Evolutionary conservation across 176 grass and related monocot species (phyloP).

Genomic region (Bromus sterilis): DNA sequence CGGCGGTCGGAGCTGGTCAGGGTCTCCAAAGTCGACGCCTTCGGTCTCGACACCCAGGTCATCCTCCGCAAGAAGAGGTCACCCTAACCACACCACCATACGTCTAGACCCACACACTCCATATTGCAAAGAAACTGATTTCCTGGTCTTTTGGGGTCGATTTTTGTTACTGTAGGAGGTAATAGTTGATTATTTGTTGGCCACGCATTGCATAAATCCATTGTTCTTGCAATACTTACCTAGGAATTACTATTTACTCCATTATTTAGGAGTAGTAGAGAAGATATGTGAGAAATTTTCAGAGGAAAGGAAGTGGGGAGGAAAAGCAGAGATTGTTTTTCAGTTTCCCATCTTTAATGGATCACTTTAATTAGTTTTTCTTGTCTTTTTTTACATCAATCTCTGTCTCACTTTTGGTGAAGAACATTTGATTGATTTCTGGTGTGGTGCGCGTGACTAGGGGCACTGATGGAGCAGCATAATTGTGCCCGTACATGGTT

Average conservation of each 20-base stretch:
- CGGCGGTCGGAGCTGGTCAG: slow-evolving; percentile 39
- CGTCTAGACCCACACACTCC: background rate
- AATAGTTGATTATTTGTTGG: background rate
- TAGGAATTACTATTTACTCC: background rate
- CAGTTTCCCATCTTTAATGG: slow-evolving; percentile 18
- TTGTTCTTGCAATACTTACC: background rate
- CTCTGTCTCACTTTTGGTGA: background rate
- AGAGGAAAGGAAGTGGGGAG: background rate
- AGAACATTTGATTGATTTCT: slow-evolving; percentile 1
- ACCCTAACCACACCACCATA: background rate
- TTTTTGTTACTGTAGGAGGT: background rate
- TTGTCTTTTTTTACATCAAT: background rate
- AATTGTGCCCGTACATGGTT: slow-evolving; percentile 2
- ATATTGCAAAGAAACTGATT: background rate
- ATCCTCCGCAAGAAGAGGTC: slow-evolving; percentile 55
- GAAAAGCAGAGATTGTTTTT: background rate
- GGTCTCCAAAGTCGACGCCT: slow-evolving; percentile 68
- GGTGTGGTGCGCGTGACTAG: background rate
- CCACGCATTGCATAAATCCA: background rate
- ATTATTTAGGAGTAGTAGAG: too few relatives aligned
- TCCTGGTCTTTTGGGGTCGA: background rate
- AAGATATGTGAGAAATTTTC: background rate
- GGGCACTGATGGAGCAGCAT: background rate
- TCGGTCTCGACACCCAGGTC: slow-evolving; percentile 91
- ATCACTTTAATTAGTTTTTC: slow-evolving; percentile 13